A percentile compares a stretch with the other conserved stretches of the same genome.
phyloP scores from a whole-genome alignment of 2,329 filamentous ascomycete species.

The Gremmenia infestans region DNA sequence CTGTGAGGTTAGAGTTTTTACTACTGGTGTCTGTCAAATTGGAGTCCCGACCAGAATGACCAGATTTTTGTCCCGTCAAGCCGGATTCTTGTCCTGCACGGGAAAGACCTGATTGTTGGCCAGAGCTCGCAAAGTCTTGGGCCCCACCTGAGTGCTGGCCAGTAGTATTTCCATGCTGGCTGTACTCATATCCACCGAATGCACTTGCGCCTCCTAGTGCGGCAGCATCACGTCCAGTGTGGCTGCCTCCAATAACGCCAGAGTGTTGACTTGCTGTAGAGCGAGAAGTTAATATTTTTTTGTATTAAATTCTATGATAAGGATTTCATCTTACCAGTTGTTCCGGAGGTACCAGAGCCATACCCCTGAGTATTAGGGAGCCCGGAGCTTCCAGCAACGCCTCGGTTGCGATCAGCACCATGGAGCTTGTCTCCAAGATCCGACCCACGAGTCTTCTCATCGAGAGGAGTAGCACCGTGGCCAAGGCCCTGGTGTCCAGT shows the following conservation, averaged over 20 bases:
- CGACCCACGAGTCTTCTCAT: constrained; percentile 8
- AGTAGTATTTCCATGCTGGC: constrained; percentile 1
- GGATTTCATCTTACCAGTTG: not conserved
- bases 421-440: constrained; percentile 23
- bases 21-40: not conserved
- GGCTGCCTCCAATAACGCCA: not conserved
- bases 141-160: not conserved
- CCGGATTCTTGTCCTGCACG: no score
- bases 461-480: constrained; percentile 13
- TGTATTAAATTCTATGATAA: no score
- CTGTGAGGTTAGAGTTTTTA: not conserved
- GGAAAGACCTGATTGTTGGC: not conserved
- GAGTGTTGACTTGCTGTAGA: not conserved
- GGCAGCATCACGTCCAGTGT: not conserved
- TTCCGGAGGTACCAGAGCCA: not conserved
- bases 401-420: constrained; percentile 21
- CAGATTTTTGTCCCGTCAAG: not conserved
- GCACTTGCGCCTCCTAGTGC: not conserved
- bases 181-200: not conserved
- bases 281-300: no score
- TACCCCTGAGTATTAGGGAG: constrained; percentile 8
- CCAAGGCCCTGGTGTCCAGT: constrained; percentile 7
- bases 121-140: not conserved
- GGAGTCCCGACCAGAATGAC: not conserved
- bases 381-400: constrained; percentile 11